phyloP scores from a whole-genome alignment of 345 rosid species.

The Streptanthus diversifolius region DNA sequence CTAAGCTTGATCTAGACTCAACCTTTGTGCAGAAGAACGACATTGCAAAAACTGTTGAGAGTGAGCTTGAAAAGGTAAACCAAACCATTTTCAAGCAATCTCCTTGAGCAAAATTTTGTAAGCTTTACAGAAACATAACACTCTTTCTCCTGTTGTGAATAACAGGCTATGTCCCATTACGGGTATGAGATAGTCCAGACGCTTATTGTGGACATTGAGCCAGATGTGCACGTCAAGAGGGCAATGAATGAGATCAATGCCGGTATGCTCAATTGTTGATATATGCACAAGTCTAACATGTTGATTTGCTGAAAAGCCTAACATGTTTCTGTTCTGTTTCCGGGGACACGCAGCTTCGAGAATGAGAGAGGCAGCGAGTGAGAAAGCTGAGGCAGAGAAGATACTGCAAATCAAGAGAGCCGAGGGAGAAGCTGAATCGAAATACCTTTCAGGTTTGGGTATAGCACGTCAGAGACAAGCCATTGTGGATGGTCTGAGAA shows the following conservation, averaged over 20 bases:
- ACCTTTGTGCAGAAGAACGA: conserved; percentile 63
- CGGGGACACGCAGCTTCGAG: conserved; percentile 42
- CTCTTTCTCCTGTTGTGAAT: conserved; percentile 2
- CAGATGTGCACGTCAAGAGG: conserved; percentile 68
- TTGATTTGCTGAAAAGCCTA: neutral
- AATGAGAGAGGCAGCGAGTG: conserved; percentile 59
- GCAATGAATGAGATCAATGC: conserved; percentile 87
- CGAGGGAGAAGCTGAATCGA: conserved; percentile 66
- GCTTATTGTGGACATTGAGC: conserved; percentile 71
- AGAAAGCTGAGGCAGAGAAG: conserved; percentile 69
- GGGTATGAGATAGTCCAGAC: conserved; percentile 80
- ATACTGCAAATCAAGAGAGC: conserved; percentile 66
- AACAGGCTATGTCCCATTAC: conserved; percentile 75
- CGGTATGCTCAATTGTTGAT: conserved; percentile 27
- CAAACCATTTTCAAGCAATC: neutral
- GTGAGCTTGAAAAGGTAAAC: conserved; percentile 57
- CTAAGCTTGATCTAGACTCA: conserved; percentile 55
- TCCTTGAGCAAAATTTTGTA: neutral
- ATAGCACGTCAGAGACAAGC: conserved; percentile 68
- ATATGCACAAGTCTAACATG: neutral
- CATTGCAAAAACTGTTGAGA: conserved; percentile 57
- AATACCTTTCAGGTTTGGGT: conserved; percentile 57
- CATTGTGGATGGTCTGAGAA: conserved; percentile 66
- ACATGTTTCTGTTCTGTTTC: neutral
- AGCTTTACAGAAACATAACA: no score